These are phyloP conservation scores for Candida gigantensis DNA, from an alignment of 1,139 yeast species.

Conservation along the genomic window DNA sequence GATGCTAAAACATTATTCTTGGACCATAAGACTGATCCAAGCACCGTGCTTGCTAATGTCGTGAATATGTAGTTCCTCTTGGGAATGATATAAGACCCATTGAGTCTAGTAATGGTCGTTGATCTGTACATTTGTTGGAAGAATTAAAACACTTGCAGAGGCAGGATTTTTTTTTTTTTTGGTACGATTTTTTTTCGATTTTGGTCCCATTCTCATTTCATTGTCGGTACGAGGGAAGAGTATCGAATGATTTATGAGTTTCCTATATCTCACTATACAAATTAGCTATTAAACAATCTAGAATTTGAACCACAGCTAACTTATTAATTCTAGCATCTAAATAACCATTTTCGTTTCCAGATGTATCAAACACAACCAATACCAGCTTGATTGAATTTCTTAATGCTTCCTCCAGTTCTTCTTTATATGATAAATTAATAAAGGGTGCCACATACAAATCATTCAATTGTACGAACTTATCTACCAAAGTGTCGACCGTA, in stretches of 20 bases:
- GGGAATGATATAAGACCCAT: background rate
- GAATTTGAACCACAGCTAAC: slow-evolving; percentile 28
- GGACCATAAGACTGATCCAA: slow-evolving; percentile 41
- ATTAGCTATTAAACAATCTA: slow-evolving; percentile 32
- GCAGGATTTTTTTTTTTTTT: slow-evolving; percentile 1
- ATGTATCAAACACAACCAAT: slow-evolving; percentile 6
- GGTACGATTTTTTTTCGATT: slow-evolving; percentile 1
- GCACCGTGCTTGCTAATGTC: slow-evolving; percentile 17
- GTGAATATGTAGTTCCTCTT: slow-evolving; percentile 9
- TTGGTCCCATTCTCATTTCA: background rate
- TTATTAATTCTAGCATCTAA: slow-evolving; percentile 23
- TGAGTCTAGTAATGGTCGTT: background rate
- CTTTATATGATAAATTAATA: slow-evolving; percentile 2
- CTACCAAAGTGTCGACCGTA: slow-evolving; percentile 9
- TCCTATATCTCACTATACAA: slow-evolving; percentile 27
- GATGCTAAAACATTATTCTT: slow-evolving; percentile 56
- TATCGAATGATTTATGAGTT: no score
- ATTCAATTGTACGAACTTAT: slow-evolving; percentile 6
- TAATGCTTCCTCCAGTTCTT: slow-evolving; percentile 3
- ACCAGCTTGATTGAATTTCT: slow-evolving; percentile 6
- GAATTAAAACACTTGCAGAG: no score
- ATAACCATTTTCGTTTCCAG: no score
- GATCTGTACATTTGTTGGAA: no score
- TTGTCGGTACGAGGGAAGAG: no score
- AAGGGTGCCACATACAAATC: background rate